These are phyloP conservation scores for Leccinum pallidistipes DNA, from an alignment of 1,284 basidiomycete genomes.

Conservation along the genomic window DNA sequence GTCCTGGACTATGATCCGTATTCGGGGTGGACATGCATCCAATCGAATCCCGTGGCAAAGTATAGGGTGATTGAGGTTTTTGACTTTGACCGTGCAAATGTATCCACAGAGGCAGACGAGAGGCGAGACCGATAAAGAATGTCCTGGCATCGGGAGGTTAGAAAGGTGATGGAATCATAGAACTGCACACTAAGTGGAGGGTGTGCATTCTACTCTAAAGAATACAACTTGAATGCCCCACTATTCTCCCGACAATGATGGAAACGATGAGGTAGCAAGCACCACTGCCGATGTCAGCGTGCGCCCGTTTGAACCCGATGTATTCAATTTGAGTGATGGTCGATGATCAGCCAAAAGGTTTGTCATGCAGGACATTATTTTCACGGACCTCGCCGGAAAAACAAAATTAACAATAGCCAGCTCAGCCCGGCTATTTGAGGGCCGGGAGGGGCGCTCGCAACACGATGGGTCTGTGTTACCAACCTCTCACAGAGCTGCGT, in stretches of 20 bases:
- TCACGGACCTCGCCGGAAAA: neutral
- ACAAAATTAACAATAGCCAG: neutral
- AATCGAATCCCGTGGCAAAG: neutral
- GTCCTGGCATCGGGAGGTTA: neutral
- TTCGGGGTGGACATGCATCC: conserved; percentile 20
- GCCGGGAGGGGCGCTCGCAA: neutral
- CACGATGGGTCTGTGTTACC: too few species aligned
- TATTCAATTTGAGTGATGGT: neutral
- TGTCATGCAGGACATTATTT: neutral
- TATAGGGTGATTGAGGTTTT: conserved; percentile 15
- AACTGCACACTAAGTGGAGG: neutral
- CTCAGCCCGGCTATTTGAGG: neutral
- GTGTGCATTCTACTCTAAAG: neutral
- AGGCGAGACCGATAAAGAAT: neutral
- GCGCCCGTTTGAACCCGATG: neutral
- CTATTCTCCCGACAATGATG: neutral
- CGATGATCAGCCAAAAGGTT: neutral
- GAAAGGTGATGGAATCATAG: neutral
- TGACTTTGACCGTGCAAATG: conserved; percentile 12
- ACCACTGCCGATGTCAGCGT: neutral
- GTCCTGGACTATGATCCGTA: conserved; percentile 27
- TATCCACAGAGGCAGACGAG: neutral
- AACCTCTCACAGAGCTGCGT: too few species aligned
- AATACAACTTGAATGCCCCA: neutral
- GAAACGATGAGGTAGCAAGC: neutral